phyloP scores from a whole-genome alignment of 345 rosid genomes.

The Ricinus communis region DNA sequence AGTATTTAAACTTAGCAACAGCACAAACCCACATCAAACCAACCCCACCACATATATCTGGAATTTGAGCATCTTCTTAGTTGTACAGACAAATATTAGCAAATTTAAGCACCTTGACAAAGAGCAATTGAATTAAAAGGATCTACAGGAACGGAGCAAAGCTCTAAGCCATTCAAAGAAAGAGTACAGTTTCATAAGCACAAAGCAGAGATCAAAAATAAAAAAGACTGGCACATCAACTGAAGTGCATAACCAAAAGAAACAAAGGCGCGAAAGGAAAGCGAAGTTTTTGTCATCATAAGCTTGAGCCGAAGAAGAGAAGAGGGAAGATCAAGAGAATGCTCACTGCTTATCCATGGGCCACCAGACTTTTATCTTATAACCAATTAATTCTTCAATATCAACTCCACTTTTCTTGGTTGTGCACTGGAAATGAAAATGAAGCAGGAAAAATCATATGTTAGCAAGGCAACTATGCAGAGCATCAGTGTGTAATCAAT shows the following conservation, averaged over 20 bases:
- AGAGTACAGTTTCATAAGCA: slow-evolving; percentile 5
- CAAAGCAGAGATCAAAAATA: not conserved
- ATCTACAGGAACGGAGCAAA: not conserved
- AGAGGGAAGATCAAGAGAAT: not conserved
- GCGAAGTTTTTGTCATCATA: too few relatives aligned
- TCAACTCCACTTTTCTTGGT: slow-evolving; percentile 49
- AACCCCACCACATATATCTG: not conserved
- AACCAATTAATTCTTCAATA: slow-evolving; percentile 74
- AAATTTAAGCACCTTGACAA: not conserved
- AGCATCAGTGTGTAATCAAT: not conserved
- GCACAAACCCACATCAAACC: not conserved
- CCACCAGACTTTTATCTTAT: slow-evolving; percentile 95
- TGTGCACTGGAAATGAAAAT: slow-evolving; percentile 54
- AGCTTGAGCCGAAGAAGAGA: not conserved
- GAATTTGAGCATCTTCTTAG: not conserved
- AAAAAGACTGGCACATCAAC: not conserved
- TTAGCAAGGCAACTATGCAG: not conserved
- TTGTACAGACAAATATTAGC: not conserved
- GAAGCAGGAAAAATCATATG: slow-evolving; percentile 24
- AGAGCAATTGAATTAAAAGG: not conserved
- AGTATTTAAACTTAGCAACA: not conserved
- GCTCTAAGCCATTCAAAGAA: not conserved
- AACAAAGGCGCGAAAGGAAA: not conserved
- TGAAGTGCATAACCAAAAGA: not conserved
- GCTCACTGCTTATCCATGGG: slow-evolving; percentile 97